Evolutionary conservation across 768 basidiomycete genomes (phyloP), one percentile per base, ranked within the genome.

Genomic region (Boletus edulis): DNA sequence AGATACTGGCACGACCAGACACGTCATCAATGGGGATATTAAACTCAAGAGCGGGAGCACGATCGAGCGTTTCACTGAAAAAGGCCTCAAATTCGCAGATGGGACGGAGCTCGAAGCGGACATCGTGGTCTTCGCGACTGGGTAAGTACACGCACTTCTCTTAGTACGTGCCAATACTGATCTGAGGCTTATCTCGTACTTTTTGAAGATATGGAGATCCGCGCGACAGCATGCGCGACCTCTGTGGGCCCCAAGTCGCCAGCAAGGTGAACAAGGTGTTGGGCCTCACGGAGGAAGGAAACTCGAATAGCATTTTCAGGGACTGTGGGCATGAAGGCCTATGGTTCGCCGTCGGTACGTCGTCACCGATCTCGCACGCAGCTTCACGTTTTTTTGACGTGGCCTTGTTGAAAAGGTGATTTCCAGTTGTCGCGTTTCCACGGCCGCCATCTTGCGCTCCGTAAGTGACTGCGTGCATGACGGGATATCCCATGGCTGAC

Each of bases 231-330:
- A 64, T 82, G 46, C 71, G 69, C 35, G 67, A 70, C 0, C 64
- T 86, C 6, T 77, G 81, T 41, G 81, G 79, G 1, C 71, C 78
- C 8, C 72, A 78, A 32, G 62, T 81, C 2, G 75, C n/a, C n/a
- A n/a, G 74, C 50, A 72, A 76, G 63, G 72, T 85, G 53, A 74
- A 76, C 34, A 69, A 72, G 14, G 67, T 87, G 17, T 83, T 87
- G 89, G 82, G 85, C 15, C 52, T 86, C 45, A 77, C 84, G 56
- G 71, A 76, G 18, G 84, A 91, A 70, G 84, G 86, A 0, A 85
- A 89, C 63, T 61, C 83, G 22, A 68, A 75, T 2, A 75, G 79
- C 3, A 60, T 63, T 20, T 73, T 67, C 66, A 66, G 65, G 46
- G 53, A 69, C 22, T 69, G 57, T 42, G 71, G 72, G 14, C 64